Base-by-base conservation (phyloP, 1,284 basidiomycete genomes). In the Neonothopanus nambi region DNA sequence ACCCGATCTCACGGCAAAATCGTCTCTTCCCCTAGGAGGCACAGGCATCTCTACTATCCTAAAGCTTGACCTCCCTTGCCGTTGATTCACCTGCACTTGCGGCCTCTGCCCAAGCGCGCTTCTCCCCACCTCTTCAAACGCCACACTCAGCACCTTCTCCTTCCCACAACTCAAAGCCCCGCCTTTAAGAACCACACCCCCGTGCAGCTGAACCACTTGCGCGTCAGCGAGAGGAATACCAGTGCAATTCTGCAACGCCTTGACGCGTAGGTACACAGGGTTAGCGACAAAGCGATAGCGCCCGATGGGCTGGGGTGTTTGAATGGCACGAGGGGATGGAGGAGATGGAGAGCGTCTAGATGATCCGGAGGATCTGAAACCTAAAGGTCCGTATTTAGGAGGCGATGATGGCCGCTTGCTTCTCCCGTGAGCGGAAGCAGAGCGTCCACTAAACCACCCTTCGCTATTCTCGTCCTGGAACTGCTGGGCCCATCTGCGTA, bases 41-140 rank as follows among this genome's bases (percentile, higher is more conserved):
- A 28, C 43, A 26, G 23, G 23, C 26, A 21, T 33, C 15, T 20
- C 42, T 13, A 41, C 50, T 35, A 21, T 23, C 42, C 12, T 20
- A 8, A 30, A 38, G 23, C 20, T 45, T 15, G 26, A 26, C 43
- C 26, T 37, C 36, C 15, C 20, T 5, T 17, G 21, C 23, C 30
- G 18, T 11, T 33, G 18, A n/a, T 12, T 35, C 33, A 18, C 26
- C 40, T 36, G 30, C 17, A 37, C 35, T 50, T 48, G 20, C 37
- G 33, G 45, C 55, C 20, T 60, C 12, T 43, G 70, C 21, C 70
- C 73, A 57, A 85, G 69, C 47, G 70, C 63, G 59, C 82, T 85
- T 54, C 74, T 67, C 11, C 82, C 79, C 17, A 81, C 69, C 8
- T 81, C 82, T 56, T 84, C 84, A 62, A 78, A 82, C 26, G 81